A percentile compares a stretch with the other conserved stretches of the same genome.
Conservation (phyloP, 2,329 filamentous ascomycete species). For the Diaporthe velutina region DNA sequence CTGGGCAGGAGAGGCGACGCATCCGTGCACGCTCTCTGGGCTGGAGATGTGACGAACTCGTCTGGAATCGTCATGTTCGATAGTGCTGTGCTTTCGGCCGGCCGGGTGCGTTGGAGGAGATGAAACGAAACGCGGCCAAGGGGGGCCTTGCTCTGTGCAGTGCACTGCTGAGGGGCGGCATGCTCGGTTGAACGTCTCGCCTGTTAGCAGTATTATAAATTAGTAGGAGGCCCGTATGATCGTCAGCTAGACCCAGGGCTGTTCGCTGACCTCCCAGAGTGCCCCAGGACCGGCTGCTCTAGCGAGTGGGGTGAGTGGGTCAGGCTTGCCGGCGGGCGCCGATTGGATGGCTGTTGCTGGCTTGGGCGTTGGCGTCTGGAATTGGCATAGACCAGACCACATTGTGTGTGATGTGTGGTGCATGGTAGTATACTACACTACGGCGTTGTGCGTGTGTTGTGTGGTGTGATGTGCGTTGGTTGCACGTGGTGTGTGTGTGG, state of each 20-base stretch:
- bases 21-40: slow-evolving; percentile 11
- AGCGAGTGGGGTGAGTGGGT: slow-evolving; percentile 11
- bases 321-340: slow-evolving; percentile 19
- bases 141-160: slow-evolving; percentile 2
- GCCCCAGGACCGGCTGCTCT: not conserved
- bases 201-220: not conserved
- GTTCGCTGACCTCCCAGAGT: not conserved
- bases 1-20: not conserved
- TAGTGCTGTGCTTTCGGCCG: slow-evolving; percentile 3
- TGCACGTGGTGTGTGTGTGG: not conserved
- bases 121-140: slow-evolving; percentile 26
- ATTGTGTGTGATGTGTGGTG: slow-evolving; percentile 4
- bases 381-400: not conserved
- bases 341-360: slow-evolving; percentile 11
- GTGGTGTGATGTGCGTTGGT: not conserved
- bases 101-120: not conserved
- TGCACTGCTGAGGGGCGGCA: not conserved
- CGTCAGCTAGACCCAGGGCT: slow-evolving; percentile 15
- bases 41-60: slow-evolving; percentile 29
- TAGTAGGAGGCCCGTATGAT: slow-evolving; percentile 27
- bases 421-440: not conserved
- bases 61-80: slow-evolving; percentile 5
- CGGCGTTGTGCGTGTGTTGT: not conserved
- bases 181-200: not conserved
- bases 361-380: not conserved